These are phyloP conservation scores for Cyclostephanos invisitatus DNA, from an alignment of 108 stramenopile genomes.

Conservation along the genomic window DNA sequence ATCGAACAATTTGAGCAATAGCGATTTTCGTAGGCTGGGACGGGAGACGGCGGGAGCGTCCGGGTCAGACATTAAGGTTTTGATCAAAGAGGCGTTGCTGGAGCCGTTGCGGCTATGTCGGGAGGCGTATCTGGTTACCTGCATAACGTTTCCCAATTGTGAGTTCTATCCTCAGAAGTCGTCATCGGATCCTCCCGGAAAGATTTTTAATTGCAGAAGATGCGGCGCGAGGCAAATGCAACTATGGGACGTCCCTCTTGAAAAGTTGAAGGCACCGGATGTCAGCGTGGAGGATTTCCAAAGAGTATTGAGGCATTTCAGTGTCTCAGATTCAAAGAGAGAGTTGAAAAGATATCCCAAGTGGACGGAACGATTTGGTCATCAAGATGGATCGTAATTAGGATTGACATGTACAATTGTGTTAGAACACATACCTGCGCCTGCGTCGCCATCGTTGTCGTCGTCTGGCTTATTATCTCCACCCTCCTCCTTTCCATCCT, in stretches of 20 bases:
- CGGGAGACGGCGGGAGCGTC: slow-evolving; percentile 82
- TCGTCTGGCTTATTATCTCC: no score
- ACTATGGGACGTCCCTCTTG: slow-evolving; percentile 90
- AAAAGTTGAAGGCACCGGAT: slow-evolving; percentile 63
- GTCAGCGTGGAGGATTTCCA: no score
- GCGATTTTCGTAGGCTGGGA: slow-evolving; percentile 82
- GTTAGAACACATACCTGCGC: no score
- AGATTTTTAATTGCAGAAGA: slow-evolving; percentile 74
- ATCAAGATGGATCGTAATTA: no score
- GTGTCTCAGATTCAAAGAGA: no score
- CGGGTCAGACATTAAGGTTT: slow-evolving; percentile 94
- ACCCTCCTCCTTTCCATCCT: no score
- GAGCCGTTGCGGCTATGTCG: slow-evolving; percentile 94
- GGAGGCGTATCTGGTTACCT: slow-evolving; percentile 78
- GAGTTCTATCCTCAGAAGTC: slow-evolving; percentile 89
- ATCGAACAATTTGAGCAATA: slow-evolving; percentile 76
- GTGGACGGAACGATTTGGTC: no score
- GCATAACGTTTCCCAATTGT: slow-evolving; percentile 87
- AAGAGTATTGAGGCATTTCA: no score
- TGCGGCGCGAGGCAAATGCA: slow-evolving; percentile 91
- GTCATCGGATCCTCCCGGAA: slow-evolving; percentile 58
- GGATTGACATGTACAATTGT: no score
- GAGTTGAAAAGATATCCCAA: no score
- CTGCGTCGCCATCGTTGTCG: slow-evolving; percentile 19
- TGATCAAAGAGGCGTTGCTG: slow-evolving; percentile 97